Evolutionary conservation across 2,329 filamentous ascomycete species (phyloP), one percentile per base, ranked within the genome.

Genomic region (Penicillium sp.): DNA sequence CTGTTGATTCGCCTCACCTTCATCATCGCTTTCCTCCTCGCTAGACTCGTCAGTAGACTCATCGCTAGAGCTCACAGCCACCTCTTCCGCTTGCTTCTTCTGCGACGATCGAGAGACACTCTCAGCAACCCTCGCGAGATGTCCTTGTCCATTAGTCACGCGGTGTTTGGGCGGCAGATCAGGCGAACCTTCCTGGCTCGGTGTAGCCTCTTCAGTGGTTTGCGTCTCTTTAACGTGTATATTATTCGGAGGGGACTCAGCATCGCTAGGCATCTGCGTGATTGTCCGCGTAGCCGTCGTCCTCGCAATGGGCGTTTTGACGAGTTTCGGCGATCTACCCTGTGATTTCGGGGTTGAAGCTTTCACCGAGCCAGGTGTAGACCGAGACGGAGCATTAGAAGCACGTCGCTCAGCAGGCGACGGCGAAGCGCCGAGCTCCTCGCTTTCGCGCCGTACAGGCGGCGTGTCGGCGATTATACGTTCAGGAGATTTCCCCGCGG

Each of bases 371-470:
- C 12, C 11, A n/a, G 41, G 18, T 12, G 39, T 33, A 25, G 46
- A 18, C 12, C 47, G 25, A 11, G 48, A 48, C n/a, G 33, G 43
- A 2, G 40, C 29, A 2, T 41, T 48, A 3, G 46, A 41, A 4
- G 47, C 16, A 22, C 35, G 50, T 29, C 28, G 43, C 6, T 33
- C 25, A 6, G 41, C 35, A 9, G 59, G 51, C 9, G 49, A 46
- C 3, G 60, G 56, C 10, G 56, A 64, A 11, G 53, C 60, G 4
- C 63, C 61, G 4, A 66, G 50, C 42, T 66, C 64, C 46, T 65
- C 58, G n/a, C 62, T 66, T 30, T 47, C 53, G 33, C 58, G 58
- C 38, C 50, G 55, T 16, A 30, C 42, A 4, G 52, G 39, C 25
- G 58, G 57, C 9, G 63, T 61, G 3, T 31, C 46, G 4, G 57